Evolutionary conservation across 305 asterid genomes (phyloP).

Genomic region (Plantago rigida): DNA sequence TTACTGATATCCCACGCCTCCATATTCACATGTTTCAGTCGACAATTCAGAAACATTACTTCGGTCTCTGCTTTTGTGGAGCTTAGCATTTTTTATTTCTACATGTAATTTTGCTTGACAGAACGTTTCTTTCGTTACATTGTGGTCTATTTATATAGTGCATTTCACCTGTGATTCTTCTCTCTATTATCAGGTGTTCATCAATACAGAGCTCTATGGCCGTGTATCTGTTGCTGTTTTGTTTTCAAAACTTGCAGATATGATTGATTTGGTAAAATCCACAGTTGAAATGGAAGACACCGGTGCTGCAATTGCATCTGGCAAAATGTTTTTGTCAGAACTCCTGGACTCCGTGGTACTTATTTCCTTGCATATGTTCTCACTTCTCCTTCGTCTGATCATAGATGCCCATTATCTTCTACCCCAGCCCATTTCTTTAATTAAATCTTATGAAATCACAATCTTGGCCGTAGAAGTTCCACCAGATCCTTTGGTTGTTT

Average conservation of each 20-base stretch:
- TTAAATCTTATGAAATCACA: no score
- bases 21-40: no score
- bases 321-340: slow-evolving; percentile 74
- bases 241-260: slow-evolving; percentile 68
- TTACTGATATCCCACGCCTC: no score
- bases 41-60: background rate
- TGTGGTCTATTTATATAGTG: background rate
- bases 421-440: no score
- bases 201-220: slow-evolving; percentile 93
- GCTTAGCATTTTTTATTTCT: background rate
- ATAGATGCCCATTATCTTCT: background rate
- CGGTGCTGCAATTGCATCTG: slow-evolving; percentile 49
- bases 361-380: slow-evolving; percentile 19
- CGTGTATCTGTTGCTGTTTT: slow-evolving; percentile 92
- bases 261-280: slow-evolving; percentile 40
- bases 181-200: slow-evolving; percentile 57
- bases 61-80: background rate
- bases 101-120: background rate
- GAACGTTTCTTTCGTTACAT: background rate
- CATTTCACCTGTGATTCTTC: slow-evolving; percentile 22
- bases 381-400: background rate
- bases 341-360: slow-evolving; percentile 67
- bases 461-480: no score
- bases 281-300: slow-evolving; percentile 29
- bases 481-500: no score